Conservation (phyloP, 2,329 filamentous ascomycete genomes). For the Metarhizium robertsii region DNA sequence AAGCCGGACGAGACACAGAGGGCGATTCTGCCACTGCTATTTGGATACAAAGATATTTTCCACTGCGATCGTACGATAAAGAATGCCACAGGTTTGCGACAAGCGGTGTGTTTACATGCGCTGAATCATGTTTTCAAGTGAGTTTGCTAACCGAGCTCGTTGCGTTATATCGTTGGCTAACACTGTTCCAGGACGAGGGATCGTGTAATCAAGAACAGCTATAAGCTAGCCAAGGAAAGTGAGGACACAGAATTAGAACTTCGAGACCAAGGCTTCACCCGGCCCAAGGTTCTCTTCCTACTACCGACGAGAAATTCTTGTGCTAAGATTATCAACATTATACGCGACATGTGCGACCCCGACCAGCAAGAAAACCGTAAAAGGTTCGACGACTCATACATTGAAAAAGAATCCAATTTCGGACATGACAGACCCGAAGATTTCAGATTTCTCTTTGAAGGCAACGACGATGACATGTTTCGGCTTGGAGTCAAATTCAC, state of each 20-base stretch:
- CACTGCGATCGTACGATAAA: slow-evolving; percentile 61
- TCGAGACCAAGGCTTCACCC: slow-evolving; percentile 89
- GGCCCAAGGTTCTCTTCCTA: slow-evolving; percentile 86
- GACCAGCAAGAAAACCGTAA: slow-evolving; percentile 95
- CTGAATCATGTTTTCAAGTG: slow-evolving; percentile 88
- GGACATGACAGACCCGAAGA: slow-evolving; percentile 71
- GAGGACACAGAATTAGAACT: slow-evolving; percentile 60
- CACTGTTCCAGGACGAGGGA: slow-evolving; percentile 59
- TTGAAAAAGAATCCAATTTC: slow-evolving; percentile 54
- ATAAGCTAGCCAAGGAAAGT: slow-evolving; percentile 60
- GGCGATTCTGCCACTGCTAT: slow-evolving; percentile 60
- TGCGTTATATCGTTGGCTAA: neutral
- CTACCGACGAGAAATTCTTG: slow-evolving; percentile 84
- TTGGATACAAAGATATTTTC: slow-evolving; percentile 74
- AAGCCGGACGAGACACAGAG: slow-evolving; percentile 54
- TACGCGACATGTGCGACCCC: slow-evolving; percentile 65
- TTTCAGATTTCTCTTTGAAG: slow-evolving; percentile 81
- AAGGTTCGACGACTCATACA: slow-evolving; percentile 78
- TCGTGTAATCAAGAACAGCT: slow-evolving; percentile 84
- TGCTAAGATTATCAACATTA: slow-evolving; percentile 65
- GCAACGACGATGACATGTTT: slow-evolving; percentile 97
- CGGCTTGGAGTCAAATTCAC: slow-evolving; percentile 94
- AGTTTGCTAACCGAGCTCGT: slow-evolving; percentile 14
- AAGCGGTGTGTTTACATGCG: slow-evolving; percentile 69
- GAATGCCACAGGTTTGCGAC: slow-evolving; percentile 61